phyloP scores from a whole-genome alignment of 2,329 filamentous ascomycete genomes.

The Trematosphaeria pertusa region DNA sequence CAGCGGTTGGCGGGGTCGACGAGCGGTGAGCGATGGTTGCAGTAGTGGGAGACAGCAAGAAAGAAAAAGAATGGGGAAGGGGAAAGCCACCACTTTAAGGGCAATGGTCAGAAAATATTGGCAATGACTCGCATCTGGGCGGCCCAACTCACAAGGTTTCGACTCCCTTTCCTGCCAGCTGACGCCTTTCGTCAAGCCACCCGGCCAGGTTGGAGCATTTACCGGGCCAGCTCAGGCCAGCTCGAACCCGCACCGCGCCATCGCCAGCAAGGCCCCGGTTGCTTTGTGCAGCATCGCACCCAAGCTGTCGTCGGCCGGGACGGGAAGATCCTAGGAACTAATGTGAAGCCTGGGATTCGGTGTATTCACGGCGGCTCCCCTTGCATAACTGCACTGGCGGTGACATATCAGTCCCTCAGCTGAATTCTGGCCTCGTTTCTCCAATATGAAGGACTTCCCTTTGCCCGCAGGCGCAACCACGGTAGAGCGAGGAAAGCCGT shows the following conservation, averaged over 20 bases:
- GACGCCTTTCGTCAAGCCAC: background rate
- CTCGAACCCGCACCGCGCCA: too few relatives aligned
- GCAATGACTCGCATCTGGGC: constrained; percentile 1
- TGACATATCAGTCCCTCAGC: too few relatives aligned
- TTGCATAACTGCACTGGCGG: constrained; percentile 2
- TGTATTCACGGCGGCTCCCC: background rate
- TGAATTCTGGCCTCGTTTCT: too few relatives aligned
- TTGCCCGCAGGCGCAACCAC: too few relatives aligned
- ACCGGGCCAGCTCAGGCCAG: too few relatives aligned
- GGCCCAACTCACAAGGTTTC: background rate
- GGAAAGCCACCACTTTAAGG: background rate
- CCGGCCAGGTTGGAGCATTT: too few relatives aligned
- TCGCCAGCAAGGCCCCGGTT: background rate
- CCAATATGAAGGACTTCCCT: too few relatives aligned
- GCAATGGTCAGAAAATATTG: background rate
- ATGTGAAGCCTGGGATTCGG: background rate
- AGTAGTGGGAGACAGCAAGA: too few relatives aligned
- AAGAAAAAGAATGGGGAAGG: too few relatives aligned
- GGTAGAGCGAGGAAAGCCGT: too few relatives aligned
- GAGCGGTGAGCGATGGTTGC: too few relatives aligned
- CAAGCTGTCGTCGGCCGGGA: constrained; percentile 12
- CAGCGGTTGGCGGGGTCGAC: background rate
- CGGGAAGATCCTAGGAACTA: constrained; percentile 17
- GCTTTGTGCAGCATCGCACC: constrained; percentile 8
- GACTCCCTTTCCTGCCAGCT: background rate